Percentiles rank a stretch among this genome's conserved stretches.
These are phyloP conservation scores for Capronia coronata DNA, from an alignment of 2,329 filamentous ascomycete species.

Conservation along the genomic window DNA sequence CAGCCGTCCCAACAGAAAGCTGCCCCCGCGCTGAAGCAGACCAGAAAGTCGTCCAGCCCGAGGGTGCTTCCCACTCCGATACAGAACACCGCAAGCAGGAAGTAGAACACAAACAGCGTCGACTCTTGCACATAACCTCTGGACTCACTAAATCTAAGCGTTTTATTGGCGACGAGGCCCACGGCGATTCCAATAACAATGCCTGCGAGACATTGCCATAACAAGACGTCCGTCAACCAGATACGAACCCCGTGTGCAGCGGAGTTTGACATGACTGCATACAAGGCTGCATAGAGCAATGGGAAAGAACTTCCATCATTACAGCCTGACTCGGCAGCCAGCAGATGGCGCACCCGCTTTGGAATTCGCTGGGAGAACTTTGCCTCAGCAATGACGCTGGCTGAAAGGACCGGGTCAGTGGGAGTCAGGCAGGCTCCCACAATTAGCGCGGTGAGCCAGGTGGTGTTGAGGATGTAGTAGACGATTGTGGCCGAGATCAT, in stretches of 20 bases:
- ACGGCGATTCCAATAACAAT: slow-evolving; percentile 43
- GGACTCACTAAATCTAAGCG: slow-evolving; percentile 44
- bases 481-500: slow-evolving; percentile 50
- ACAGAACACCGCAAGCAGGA: slow-evolving; percentile 48
- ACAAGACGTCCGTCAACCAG: slow-evolving; percentile 49
- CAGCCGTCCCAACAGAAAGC: slow-evolving; percentile 51
- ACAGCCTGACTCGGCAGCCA: slow-evolving; percentile 50
- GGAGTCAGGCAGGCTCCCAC: slow-evolving; percentile 52
- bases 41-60: slow-evolving; percentile 51
- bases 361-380: slow-evolving; percentile 50
- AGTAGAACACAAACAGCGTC: slow-evolving; percentile 51
- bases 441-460: slow-evolving; percentile 43
- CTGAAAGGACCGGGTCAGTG: slow-evolving; percentile 52
- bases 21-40: slow-evolving; percentile 51
- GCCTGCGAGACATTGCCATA: slow-evolving; percentile 51
- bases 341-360: slow-evolving; percentile 45
- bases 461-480: slow-evolving; percentile 42
- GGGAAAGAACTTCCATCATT: slow-evolving; percentile 52
- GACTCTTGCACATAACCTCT: slow-evolving; percentile 44
- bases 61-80: slow-evolving; percentile 48
- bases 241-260: slow-evolving; percentile 41
- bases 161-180: slow-evolving; percentile 43
- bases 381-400: slow-evolving; percentile 48
- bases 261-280: slow-evolving; percentile 33
- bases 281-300: slow-evolving; percentile 50